Evolutionary conservation across 2,329 filamentous ascomycete species (phyloP).

Genomic region (Cephalotrichum gorgonifer): DNA sequence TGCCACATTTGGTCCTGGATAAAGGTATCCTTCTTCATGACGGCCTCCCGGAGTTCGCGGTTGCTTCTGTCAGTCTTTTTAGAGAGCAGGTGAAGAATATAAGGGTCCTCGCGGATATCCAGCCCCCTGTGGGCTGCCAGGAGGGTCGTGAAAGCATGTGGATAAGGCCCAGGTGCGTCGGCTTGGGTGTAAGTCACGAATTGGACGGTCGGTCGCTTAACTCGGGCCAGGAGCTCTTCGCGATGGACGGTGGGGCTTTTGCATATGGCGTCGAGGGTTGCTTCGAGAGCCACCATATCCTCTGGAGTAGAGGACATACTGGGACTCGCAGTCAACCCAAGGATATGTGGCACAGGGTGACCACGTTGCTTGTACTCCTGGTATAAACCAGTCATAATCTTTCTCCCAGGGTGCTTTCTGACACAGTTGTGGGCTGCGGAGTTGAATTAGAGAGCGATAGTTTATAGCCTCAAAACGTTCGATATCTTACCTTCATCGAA

Average conservation of each 20-base stretch:
- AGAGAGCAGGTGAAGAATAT: constrained; percentile 34
- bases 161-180: neutral
- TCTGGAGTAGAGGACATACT: constrained; percentile 47
- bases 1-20: constrained; percentile 43
- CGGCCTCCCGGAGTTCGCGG: constrained; percentile 23
- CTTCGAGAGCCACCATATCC: constrained; percentile 53
- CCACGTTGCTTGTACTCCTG: constrained; percentile 31
- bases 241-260: constrained; percentile 59
- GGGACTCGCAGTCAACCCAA: constrained; percentile 76
- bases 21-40: constrained; percentile 37
- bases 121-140: constrained; percentile 24
- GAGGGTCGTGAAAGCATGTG: neutral
- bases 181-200: neutral
- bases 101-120: constrained; percentile 52
- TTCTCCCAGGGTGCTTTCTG: constrained; percentile 51
- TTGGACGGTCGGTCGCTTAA: constrained; percentile 46
- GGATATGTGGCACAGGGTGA: constrained; percentile 47
- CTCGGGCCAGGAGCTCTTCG: constrained; percentile 56
- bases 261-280: constrained; percentile 58
- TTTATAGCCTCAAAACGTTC: neutral
- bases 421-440: constrained; percentile 64
- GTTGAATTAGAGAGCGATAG: neutral
- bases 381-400: constrained; percentile 67
- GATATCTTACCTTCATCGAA: constrained; percentile 65
- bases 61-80: constrained; percentile 29